phyloP scores from a whole-genome alignment of 2,329 filamentous ascomycete species.

The Arthroderma sp. region DNA sequence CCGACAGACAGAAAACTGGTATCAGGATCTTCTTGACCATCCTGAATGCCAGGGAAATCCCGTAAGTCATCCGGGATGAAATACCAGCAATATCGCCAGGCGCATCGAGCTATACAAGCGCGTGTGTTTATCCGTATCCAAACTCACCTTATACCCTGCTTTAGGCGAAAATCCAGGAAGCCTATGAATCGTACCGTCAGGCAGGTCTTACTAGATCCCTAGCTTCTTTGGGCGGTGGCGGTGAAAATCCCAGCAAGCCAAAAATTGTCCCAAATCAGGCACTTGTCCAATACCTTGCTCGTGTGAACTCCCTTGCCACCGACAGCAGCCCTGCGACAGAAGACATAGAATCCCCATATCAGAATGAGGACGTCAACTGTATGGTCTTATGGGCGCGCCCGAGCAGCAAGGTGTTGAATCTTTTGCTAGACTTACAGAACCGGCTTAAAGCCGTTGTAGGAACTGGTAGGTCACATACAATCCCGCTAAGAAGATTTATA shows the following conservation, averaged over 20 bases:
- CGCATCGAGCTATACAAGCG: too few relatives aligned
- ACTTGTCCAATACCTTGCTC: slow-evolving; percentile 3
- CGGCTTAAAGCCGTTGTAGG: slow-evolving; percentile 2
- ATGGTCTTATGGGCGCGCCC: slow-evolving; percentile 8
- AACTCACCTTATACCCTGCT: too few relatives aligned
- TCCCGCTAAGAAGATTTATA: neutral
- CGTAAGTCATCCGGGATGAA: neutral
- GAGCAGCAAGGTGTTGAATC: slow-evolving; percentile 1
- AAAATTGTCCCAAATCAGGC: slow-evolving; percentile 5
- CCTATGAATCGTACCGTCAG: slow-evolving; percentile 5
- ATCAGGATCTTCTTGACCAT: slow-evolving; percentile 7
- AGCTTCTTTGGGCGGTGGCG: neutral
- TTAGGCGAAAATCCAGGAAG: slow-evolving; percentile 5
- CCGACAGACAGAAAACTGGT: slow-evolving; percentile 3
- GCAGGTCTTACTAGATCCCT: slow-evolving; percentile 2
- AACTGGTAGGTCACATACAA: neutral
- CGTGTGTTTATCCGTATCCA: too few relatives aligned
- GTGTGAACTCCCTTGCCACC: neutral
- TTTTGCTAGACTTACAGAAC: slow-evolving; percentile 3
- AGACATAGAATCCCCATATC: neutral
- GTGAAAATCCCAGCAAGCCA: neutral
- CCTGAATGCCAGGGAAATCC: slow-evolving; percentile 5
- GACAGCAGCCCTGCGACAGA: neutral
- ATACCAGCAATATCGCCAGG: neutral
- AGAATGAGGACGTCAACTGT: slow-evolving; percentile 3